Percentiles rank a stretch among this genome's conserved stretches.
Evolutionary conservation across 768 basidiomycete species (phyloP).

Genomic region (Grammothele lineata): DNA sequence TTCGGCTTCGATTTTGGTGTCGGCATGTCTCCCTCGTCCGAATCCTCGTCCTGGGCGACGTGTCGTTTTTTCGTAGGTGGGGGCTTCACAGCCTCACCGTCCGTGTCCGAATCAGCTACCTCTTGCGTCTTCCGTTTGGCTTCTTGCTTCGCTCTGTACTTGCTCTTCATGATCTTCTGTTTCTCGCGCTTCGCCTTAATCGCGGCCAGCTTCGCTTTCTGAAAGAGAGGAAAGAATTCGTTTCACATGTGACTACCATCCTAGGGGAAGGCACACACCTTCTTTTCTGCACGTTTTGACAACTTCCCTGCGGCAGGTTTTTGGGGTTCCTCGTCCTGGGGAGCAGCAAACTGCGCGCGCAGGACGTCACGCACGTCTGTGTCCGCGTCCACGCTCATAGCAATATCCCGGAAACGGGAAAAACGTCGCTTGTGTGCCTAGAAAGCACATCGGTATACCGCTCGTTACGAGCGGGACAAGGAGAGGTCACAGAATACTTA

Average conservation of each 20-base stretch:
- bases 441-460: not conserved
- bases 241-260: not conserved
- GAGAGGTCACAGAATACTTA: constrained; percentile 35
- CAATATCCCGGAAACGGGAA: constrained; percentile 43
- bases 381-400: constrained; percentile 35
- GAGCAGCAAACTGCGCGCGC: constrained; percentile 11
- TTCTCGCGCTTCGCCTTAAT: constrained; percentile 46
- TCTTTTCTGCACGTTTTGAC: constrained; percentile 63
- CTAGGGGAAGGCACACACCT: no score
- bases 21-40: no score
- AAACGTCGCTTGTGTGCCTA: constrained; percentile 66
- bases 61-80: constrained; percentile 20
- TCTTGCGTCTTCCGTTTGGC: constrained; percentile 11
- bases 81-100: not conserved
- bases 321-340: constrained; percentile 1
- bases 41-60: no score
- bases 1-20: no score
- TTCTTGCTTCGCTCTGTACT: constrained; percentile 29
- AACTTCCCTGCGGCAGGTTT: constrained; percentile 8
- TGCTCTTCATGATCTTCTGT: constrained; percentile 41
- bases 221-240: not conserved
- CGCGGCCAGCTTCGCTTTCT: constrained; percentile 45
- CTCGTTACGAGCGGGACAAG: constrained; percentile 5
- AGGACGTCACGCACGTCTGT: constrained; percentile 46
- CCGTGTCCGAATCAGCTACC: not conserved